A percentile compares a stretch with the other conserved stretches of the same genome.
These are phyloP conservation scores for Debaryomycetaceae sp. DNA, from an alignment of 1,139 yeast genomes.

Conservation along the genomic window DNA sequence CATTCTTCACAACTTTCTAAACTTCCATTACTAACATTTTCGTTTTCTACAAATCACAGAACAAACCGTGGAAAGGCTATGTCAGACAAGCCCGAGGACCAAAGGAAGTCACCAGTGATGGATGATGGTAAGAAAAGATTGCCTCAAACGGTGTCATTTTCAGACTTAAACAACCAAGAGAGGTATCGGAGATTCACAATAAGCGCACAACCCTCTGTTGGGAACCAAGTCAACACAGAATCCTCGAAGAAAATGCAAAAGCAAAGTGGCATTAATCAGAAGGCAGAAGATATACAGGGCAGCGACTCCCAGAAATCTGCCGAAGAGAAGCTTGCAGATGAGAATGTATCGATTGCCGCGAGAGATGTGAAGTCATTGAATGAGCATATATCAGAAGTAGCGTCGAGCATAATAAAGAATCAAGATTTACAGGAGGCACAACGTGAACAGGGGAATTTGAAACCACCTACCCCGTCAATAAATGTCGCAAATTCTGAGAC, in stretches of 20 bases:
- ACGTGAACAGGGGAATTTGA: background rate
- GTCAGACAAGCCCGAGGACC: background rate
- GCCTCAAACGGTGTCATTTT: slow-evolving; percentile 35
- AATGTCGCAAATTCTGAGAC: slow-evolving; percentile 14
- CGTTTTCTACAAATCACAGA: too few relatives aligned
- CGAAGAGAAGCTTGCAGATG: background rate
- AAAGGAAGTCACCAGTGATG: background rate
- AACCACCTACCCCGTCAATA: slow-evolving; percentile 15
- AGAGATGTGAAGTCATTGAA: background rate
- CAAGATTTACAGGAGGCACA: background rate
- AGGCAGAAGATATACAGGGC: background rate
- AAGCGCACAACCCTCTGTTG: slow-evolving; percentile 40
- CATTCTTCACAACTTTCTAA: too few relatives aligned
- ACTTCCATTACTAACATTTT: too few relatives aligned
- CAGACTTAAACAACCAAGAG: slow-evolving; percentile 37
- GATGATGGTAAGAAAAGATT: slow-evolving; percentile 3
- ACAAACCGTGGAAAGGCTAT: too few relatives aligned
- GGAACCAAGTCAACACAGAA: slow-evolving; percentile 14
- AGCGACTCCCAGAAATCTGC: background rate
- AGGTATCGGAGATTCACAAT: slow-evolving; percentile 43
- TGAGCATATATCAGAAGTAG: slow-evolving; percentile 1
- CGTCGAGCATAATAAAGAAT: background rate
- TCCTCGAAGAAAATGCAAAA: slow-evolving; percentile 4
- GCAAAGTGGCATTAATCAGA: background rate
- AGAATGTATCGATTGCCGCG: background rate